phyloP scores from a whole-genome alignment of 2,329 filamentous ascomycete species.

The Apiospora koreana region DNA sequence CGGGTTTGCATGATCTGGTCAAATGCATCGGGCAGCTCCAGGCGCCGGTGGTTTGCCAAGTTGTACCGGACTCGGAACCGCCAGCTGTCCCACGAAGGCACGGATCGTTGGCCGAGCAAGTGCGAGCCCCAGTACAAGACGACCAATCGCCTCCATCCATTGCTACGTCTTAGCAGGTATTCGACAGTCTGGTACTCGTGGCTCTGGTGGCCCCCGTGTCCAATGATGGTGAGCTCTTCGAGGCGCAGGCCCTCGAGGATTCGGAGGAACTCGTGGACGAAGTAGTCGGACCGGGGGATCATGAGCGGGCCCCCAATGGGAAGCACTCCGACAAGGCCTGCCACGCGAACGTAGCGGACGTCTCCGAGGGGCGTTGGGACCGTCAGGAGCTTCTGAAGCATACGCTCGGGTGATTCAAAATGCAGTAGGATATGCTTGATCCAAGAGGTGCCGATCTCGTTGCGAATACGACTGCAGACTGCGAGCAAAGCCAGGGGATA shows the following conservation, averaged over 20 bases:
- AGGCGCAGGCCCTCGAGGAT: neutral
- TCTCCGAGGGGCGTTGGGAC: neutral
- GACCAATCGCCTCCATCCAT: neutral
- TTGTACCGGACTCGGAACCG: neutral
- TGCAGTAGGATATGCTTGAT: neutral
- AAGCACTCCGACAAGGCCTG: neutral
- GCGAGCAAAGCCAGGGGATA: neutral
- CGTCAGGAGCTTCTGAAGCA: neutral
- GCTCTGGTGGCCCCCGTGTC: fast-evolving
- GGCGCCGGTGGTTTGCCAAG: neutral
- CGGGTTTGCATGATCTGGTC: neutral
- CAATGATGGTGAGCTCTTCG: neutral
- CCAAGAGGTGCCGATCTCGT: neutral
- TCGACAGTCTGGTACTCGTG: neutral
- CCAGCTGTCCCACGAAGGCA: neutral
- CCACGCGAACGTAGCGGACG: neutral
- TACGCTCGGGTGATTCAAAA: neutral
- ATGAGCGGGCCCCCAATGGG: neutral
- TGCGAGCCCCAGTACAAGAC: neutral
- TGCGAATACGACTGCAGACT: neutral
- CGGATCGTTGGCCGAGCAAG: neutral
- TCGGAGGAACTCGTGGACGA: neutral
- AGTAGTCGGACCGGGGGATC: neutral
- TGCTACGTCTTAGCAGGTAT: neutral
- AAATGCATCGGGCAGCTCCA: neutral